Evolutionary conservation across 176 grass and related monocot genomes (phyloP), one percentile per base, ranked within the genome.

Genomic region (Echinochloa phyllopogon): DNA sequence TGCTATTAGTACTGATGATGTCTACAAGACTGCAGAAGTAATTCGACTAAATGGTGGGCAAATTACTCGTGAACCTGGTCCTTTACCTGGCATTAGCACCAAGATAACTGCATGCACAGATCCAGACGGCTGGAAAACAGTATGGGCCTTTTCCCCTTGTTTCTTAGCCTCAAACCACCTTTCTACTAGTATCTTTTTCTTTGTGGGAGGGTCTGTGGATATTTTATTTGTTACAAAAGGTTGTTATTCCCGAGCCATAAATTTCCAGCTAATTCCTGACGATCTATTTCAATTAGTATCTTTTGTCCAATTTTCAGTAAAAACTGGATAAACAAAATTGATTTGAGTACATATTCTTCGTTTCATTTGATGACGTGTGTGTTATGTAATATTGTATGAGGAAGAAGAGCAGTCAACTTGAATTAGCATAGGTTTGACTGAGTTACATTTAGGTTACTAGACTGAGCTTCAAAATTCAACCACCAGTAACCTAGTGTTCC

Each of bases 111-210:
- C 91, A 36, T 98, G 96, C 86, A 81, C 83, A 50, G 96, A 98
- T 86, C 96, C 93, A 76, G 96, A 98, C 82, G 96, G 96, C 25
- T 98, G 96, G 96, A 98, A 98, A 94, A 89, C 89, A 73, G 96
- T 98, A 92, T 75, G 92, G 80, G 40, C 38, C 43, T 70, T 63
- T 76, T 48, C 59, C 51, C 79, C 21, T 65, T 83, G 21, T 86
- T 86, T 24, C 23, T 90, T 40, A 38, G 13, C 76, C 15, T 45
- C 21, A 82, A 38, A 69, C 36, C 64, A 48, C 41, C 15, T 78
- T 29, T 44, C 6, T 74, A 14, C 52, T 56, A n/a, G n/a, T n/a
- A 5, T 57, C 4, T 9, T 39, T 62, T 21, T 57, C 18, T 47
- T 72, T 75, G 36, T 68, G 37, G 49, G 33, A 17, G 6, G 18